Evolutionary conservation across 2,329 filamentous ascomycete species (phyloP), one percentile per base, ranked within the genome.

Genomic region (Alternaria hordeiaustralica): DNA sequence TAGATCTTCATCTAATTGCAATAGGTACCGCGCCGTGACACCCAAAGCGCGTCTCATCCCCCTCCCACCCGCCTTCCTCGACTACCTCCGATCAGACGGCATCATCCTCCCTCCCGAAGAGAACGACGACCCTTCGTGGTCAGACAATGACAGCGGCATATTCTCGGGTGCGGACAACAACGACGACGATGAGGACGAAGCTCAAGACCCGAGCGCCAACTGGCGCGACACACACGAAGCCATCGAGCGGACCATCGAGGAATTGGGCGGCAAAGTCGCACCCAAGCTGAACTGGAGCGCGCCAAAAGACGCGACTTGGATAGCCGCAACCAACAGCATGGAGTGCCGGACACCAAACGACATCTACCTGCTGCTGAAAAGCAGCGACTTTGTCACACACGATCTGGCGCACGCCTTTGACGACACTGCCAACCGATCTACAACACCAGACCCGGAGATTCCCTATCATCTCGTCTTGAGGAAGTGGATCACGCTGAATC

Each of bases 221-320:
- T 90, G 88, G 88, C 79, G 89, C 9, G 90, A 92, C 36, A 87
- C 94, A 3, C 96, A 99, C 79, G 84, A 89, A 47, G 81, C 87
- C 60, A 93, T 99, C 78, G 91, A 90, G 77, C 84, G 88, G 23
- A 92, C 88, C 45, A 97, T 99, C 66, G 81, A 85, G 12, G 91
- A 94, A 71, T 87, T 98, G 1, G 94, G 93, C 15, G 95, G 95
- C 63, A 89, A 90, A 64, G 94, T 97, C 9, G 90, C 92, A 2
- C 96, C 96, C 1, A 99, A 99, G 81, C 84, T 99, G 50, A 98
- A 98, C 83, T 99, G 96, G 96, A 97, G 94, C 6, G 90, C 94
- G 5, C 96, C 96, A 5, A 97, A 97, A 79, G 96, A 99, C 77
- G 96, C 96, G 9, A 93, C 92, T 21, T 97, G 94, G 91, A 97